Conservation (phyloP, 2,329 filamentous ascomycete species). For the Colletotrichum tofieldiae region DNA sequence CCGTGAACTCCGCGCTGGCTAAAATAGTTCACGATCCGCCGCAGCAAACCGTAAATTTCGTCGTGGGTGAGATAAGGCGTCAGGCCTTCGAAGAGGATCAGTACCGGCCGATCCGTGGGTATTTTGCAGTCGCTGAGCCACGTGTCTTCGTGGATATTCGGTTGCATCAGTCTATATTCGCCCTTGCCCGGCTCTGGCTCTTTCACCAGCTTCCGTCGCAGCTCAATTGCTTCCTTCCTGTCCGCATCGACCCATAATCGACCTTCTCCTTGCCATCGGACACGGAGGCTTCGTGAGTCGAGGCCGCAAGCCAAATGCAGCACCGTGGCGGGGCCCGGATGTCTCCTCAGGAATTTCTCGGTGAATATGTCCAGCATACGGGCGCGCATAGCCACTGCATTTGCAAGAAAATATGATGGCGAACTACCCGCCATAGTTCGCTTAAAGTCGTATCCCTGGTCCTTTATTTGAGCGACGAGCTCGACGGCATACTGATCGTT, state of each 20-base stretch:
- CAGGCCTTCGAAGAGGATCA: constrained; percentile 53
- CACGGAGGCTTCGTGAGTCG: constrained; percentile 49
- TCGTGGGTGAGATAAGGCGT: constrained; percentile 50
- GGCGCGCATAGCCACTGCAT: constrained; percentile 23
- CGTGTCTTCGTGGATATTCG: constrained; percentile 46
- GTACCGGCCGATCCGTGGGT: constrained; percentile 50
- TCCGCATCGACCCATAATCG: constrained; percentile 55
- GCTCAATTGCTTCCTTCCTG: constrained; percentile 52
- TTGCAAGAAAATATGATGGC: not conserved
- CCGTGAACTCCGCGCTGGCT: constrained; percentile 46
- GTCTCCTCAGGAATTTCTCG: constrained; percentile 46
- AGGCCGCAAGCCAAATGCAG: constrained; percentile 53
- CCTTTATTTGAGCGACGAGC: constrained; percentile 18
- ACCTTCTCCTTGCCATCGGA: constrained; percentile 38
- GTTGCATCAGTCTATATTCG: constrained; percentile 48
- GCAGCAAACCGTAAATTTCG: constrained; percentile 46
- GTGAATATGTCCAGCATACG: constrained; percentile 47
- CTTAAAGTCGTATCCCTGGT: constrained; percentile 37
- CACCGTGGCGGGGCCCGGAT: constrained; percentile 47
- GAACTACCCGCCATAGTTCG: not conserved
- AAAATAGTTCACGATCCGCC: constrained; percentile 48
- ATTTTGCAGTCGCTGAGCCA: constrained; percentile 50
- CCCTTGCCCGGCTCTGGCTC: constrained; percentile 25
- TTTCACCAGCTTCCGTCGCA: constrained; percentile 49
- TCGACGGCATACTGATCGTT: constrained; percentile 41